Evolutionary conservation across 2,329 filamentous ascomycete species (phyloP), one percentile per base, ranked within the genome.

Genomic region (Plectosphaerella sp.): DNA sequence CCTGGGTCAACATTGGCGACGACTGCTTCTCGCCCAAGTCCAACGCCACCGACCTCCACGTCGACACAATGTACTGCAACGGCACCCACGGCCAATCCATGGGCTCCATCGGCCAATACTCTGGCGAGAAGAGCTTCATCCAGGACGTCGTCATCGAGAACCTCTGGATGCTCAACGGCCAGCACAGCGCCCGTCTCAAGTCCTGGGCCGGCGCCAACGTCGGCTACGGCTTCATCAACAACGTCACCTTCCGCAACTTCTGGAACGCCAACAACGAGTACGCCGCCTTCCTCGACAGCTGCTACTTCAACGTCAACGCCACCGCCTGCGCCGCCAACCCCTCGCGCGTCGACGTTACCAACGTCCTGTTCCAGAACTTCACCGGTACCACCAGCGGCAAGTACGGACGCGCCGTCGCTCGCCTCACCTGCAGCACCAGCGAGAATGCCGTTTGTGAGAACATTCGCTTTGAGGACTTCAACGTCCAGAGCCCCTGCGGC

Each of bases 1-100:
- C 49, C 11, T 58, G 56, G 56, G 56, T 88, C 53, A 75, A 83
- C 62, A 87, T 87, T 57, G 83, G 83, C 37, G 84, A 88, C 55
- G 75, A 86, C 62, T 86, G 83, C 55, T 78, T 86, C 41, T 80
- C 78, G 1, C 83, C 84, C 72, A 86, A 85, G 66, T 82, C 81
- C 11, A 85, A 85, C 66, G 77, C 72, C 57, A 82, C 79, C 39
- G 70, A 82, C 57, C 77, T 84, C 16, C 63, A 84, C 22, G 75
- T 84, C 8, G 77, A 84, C 62, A 82, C 81, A 58, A 69, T 85
- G 4, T 65, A 74, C 56, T 86, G 82, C 71, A 84, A 82, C 57
- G 56, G 82, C 49, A 82, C 76, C 8, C 82, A 86, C 64, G 82
- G 82, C 43, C 82, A 85, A 59, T 78, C 73, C 28, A 80, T 86